Evolutionary conservation across 129 eudicot species (phyloP).

Genomic region (Pseudognaphalium luteoalbum): DNA sequence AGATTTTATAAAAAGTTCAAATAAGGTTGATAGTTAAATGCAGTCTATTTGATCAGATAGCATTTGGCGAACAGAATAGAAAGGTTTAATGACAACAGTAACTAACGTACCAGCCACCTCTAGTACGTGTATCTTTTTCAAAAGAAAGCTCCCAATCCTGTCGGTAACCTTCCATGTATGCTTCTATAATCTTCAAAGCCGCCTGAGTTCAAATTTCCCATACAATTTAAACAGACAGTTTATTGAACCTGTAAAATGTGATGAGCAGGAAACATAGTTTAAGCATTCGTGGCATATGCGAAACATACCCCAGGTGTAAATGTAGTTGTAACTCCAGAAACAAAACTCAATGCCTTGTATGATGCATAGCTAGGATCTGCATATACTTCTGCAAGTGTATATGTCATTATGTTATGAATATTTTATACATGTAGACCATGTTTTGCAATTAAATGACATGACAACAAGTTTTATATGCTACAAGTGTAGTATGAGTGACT

Average conservation of each 20-base stretch:
- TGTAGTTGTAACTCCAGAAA: constrained; percentile 82
- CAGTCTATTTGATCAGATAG: not conserved
- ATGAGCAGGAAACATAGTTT: not conserved
- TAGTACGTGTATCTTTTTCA: constrained; percentile 83
- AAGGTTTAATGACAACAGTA: not conserved
- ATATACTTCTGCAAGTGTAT: constrained; percentile 73
- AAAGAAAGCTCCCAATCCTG: constrained; percentile 95
- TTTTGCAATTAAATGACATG: not conserved
- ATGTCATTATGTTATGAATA: constrained; percentile 4
- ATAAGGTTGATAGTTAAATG: not conserved
- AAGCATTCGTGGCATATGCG: not conserved
- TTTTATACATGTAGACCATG: not conserved
- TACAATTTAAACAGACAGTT: not conserved
- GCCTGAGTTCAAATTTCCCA: constrained; percentile 43
- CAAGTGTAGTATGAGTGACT: not conserved
- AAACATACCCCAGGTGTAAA: constrained; percentile 82
- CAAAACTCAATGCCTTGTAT: constrained; percentile 74
- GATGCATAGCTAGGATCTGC: constrained; percentile 90
- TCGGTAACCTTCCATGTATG: constrained; percentile 89
- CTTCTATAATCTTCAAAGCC: constrained; percentile 81
- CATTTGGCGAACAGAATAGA: not conserved
- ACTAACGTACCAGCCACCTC: constrained; percentile 85
- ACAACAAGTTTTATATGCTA: not conserved
- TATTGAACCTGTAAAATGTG: not conserved
- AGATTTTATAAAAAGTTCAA: not conserved